These are phyloP conservation scores for Alternaria longipes DNA, from an alignment of 2,329 filamentous ascomycete genomes.

Conservation along the genomic window DNA sequence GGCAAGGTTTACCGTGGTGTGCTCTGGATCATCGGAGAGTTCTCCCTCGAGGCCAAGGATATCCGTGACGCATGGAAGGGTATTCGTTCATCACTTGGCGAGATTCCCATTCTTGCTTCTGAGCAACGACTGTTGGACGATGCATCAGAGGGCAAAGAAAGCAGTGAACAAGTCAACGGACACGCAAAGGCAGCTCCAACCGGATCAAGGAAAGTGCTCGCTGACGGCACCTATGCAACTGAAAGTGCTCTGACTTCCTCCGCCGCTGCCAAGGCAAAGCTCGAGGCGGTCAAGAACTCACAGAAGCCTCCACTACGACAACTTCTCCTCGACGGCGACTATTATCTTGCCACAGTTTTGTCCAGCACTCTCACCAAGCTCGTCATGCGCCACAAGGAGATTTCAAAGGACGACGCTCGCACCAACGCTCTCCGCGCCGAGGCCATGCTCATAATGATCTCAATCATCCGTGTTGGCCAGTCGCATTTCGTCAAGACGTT, in stretches of 20 bases:
- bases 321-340: conserved; percentile 92
- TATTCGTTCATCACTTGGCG: conserved; percentile 90
- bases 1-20: conserved; percentile 98
- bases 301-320: conserved; percentile 95
- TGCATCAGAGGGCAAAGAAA: conserved; percentile 67
- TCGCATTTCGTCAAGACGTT: conserved; percentile 98
- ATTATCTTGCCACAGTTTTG: conserved; percentile 94
- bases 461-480: conserved; percentile 95
- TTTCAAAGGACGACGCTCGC: conserved; percentile 83
- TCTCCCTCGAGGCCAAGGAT: conserved; percentile 90
- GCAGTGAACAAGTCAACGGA: conserved; percentile 78
- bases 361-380: conserved; percentile 95
- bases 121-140: conserved; percentile 93
- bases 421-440: conserved; percentile 95
- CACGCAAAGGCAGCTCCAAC: conserved; percentile 80
- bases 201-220: conserved; percentile 88
- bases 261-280: conserved; percentile 84
- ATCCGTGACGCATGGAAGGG: conserved; percentile 97
- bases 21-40: conserved; percentile 97
- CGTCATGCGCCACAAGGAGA: conserved; percentile 95
- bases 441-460: conserved; percentile 99
- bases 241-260: conserved; percentile 95
- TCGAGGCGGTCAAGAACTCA: conserved; percentile 96
- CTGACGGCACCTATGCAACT: conserved; percentile 96
- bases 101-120: conserved; percentile 95